Conservation (phyloP, 805 yeast species). For the Kazachstania viticola region DNA sequence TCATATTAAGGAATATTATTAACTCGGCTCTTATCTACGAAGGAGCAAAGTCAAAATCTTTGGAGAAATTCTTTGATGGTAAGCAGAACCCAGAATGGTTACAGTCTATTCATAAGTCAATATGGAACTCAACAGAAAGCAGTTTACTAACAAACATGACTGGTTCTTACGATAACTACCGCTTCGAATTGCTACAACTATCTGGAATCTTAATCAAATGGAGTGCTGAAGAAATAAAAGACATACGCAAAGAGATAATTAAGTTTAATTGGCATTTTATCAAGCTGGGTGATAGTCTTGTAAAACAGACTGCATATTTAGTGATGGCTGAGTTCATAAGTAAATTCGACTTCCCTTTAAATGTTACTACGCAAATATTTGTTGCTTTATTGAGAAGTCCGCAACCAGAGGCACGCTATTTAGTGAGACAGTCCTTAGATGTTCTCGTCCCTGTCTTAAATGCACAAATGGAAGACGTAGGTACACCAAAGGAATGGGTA, state of each 20-base stretch:
- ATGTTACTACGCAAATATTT: constrained; percentile 83
- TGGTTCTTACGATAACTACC: constrained; percentile 60
- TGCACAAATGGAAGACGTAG: constrained; percentile 44
- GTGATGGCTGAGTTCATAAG: constrained; percentile 78
- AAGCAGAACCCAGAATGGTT: constrained; percentile 46
- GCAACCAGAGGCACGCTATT: constrained; percentile 69
- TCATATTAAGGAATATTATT: constrained; percentile 48
- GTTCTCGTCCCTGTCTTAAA: constrained; percentile 80
- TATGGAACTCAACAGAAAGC: constrained; percentile 64
- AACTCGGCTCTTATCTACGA: constrained; percentile 58
- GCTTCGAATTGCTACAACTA: constrained; percentile 70
- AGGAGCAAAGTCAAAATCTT: constrained; percentile 36
- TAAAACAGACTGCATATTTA: constrained; percentile 89
- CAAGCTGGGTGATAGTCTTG: constrained; percentile 74
- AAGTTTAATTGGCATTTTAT: constrained; percentile 92
- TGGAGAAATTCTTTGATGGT: constrained; percentile 33
- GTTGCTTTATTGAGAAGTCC: constrained; percentile 80
- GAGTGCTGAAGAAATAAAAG: constrained; percentile 48
- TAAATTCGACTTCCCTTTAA: constrained; percentile 78
- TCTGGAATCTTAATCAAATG: constrained; percentile 66
- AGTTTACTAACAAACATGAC: constrained; percentile 36
- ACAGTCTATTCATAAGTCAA: constrained; percentile 41
- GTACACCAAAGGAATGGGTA: constrained; percentile 55
- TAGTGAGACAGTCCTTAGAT: constrained; percentile 82
- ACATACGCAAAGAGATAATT: constrained; percentile 69